These are phyloP conservation scores for Tieghemiomyces parasiticus DNA, from an alignment of 192 early-diverging fungal species.

Conservation along the genomic window DNA sequence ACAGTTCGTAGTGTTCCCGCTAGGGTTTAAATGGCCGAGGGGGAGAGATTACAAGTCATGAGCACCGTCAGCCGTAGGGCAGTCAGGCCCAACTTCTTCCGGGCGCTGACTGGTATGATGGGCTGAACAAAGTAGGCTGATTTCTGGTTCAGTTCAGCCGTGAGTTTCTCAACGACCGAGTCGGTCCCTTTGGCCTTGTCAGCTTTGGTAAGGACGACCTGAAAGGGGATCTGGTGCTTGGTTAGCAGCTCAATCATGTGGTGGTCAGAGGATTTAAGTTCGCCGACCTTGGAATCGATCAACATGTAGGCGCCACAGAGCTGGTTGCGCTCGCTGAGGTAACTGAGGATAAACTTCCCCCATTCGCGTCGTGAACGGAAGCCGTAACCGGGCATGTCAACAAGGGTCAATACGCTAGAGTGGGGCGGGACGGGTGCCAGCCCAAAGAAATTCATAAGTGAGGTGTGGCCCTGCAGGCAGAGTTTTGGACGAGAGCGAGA, in stretches of 20 bases:
- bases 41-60: neutral
- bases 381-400: constrained; percentile 40
- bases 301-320: constrained; percentile 27
- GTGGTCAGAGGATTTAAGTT: constrained; percentile 25
- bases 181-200: neutral
- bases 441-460: constrained; percentile 5
- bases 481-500: neutral
- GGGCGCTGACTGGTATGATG: neutral
- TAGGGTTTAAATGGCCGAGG: no score
- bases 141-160: neutral
- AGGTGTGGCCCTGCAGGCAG: neutral
- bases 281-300: constrained; percentile 31
- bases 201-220: constrained; percentile 9
- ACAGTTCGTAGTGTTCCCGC: no score
- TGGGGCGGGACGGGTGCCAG: neutral
- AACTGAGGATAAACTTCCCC: constrained; percentile 28
- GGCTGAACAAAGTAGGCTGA: neutral
- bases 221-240: constrained; percentile 18
- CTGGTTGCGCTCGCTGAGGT: constrained; percentile 21
- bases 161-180: neutral
- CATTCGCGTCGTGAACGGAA: constrained; percentile 29
- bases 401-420: constrained; percentile 18
- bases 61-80: constrained; percentile 7
- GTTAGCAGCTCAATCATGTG: constrained; percentile 24
- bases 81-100: neutral